These are phyloP conservation scores for Podospora didyma DNA, from an alignment of 495 filamentous ascomycete species.

Conservation along the genomic window DNA sequence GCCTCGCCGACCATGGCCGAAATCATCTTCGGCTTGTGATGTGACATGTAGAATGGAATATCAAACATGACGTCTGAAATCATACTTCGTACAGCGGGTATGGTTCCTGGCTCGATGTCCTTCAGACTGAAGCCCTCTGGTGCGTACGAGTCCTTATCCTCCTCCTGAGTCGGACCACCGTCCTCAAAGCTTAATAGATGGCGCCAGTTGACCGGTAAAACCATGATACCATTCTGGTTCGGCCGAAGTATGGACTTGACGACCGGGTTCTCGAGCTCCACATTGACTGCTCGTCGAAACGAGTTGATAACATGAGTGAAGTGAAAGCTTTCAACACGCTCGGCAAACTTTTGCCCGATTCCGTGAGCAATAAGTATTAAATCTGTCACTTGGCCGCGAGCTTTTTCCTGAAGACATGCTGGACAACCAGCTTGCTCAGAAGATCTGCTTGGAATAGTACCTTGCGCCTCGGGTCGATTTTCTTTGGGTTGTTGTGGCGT, in stretches of 20 bases:
- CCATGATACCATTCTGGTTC: constrained; percentile 56
- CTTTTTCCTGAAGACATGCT: constrained; percentile 52
- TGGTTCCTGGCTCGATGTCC: constrained; percentile 88
- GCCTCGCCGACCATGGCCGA: constrained; percentile 85
- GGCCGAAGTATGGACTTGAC: constrained; percentile 71
- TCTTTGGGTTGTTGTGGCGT: constrained; percentile 7
- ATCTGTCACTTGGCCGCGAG: constrained; percentile 75
- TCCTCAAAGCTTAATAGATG: constrained; percentile 82
- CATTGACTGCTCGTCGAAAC: constrained; percentile 80
- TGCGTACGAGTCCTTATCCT: constrained; percentile 40
- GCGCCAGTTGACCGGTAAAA: constrained; percentile 76
- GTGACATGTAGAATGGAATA: constrained; percentile 93
- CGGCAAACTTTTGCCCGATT: constrained; percentile 95
- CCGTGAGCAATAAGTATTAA: constrained; percentile 88
- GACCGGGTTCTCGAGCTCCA: constrained; percentile 69
- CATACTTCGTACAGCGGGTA: constrained; percentile 82
- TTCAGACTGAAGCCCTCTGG: constrained; percentile 70
- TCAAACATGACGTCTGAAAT: constrained; percentile 98
- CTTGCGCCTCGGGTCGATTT: not conserved
- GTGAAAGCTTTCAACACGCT: constrained; percentile 91
- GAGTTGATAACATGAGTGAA: constrained; percentile 94
- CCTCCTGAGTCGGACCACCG: constrained; percentile 48
- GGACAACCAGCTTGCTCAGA: constrained; percentile 36
- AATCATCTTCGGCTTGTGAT: constrained; percentile 94
- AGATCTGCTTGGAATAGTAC: constrained; percentile 19